These are phyloP conservation scores for Anthracocystis setariae DNA, from an alignment of 1,284 basidiomycete genomes.

Conservation along the genomic window DNA sequence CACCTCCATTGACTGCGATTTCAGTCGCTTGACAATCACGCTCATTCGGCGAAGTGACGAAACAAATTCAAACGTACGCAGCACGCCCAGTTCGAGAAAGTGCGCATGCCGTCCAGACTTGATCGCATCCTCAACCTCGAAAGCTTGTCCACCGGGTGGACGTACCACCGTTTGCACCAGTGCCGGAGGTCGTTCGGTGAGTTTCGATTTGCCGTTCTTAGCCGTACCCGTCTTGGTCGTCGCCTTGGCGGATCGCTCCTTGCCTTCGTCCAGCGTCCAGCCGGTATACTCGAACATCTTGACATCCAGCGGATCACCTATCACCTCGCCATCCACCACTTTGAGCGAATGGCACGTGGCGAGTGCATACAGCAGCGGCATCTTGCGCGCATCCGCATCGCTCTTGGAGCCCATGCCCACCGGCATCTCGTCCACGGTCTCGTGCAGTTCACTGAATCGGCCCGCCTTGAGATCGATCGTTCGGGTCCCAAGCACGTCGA, in stretches of 20 bases:
- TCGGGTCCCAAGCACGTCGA: conserved; percentile 82
- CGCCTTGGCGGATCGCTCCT: conserved; percentile 54
- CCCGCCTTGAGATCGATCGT: conserved; percentile 68
- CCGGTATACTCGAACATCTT: conserved; percentile 90
- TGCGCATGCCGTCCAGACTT: conserved; percentile 85
- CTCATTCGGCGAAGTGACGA: conserved; percentile 94
- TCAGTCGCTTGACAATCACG: conserved; percentile 94
- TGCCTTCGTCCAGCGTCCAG: conserved; percentile 92
- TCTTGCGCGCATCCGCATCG: conserved; percentile 74
- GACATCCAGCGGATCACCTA: conserved; percentile 95
- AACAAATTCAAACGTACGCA: conserved; percentile 96
- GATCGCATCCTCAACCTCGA: conserved; percentile 90
- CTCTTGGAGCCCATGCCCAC: conserved; percentile 63
- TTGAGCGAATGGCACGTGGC: conserved; percentile 97
- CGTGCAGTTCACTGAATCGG: conserved; percentile 89
- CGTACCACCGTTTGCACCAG: conserved; percentile 96
- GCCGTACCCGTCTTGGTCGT: conserved; percentile 60
- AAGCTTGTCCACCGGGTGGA: conserved; percentile 88
- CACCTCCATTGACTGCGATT: conserved; percentile 93
- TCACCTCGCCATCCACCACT: conserved; percentile 84
- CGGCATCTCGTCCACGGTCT: conserved; percentile 87
- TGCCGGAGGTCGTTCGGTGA: conserved; percentile 80
- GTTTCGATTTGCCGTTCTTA: conserved; percentile 62
- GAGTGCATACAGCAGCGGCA: conserved; percentile 88
- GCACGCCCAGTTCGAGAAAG: conserved; percentile 91